Evolutionary conservation across 1,139 yeast genomes (phyloP), one percentile per base, ranked within the genome.

Genomic region (Hyphopichia burtonii): DNA sequence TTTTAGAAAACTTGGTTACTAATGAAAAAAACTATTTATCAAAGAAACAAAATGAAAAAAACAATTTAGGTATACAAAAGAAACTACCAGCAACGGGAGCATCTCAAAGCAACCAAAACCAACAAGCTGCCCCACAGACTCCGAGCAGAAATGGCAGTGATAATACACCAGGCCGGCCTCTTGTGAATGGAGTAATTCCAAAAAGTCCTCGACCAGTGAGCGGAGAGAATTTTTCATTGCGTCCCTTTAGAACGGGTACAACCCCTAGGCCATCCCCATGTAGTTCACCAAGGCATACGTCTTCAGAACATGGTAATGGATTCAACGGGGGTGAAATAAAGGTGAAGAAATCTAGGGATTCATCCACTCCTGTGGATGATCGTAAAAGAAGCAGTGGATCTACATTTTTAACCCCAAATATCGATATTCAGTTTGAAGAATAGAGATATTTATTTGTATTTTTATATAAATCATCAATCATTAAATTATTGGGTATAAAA

Each of bases 241-340:
- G 78, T 38, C 78, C 78, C 5, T 73, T 73, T 48, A 60, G 70
- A 41, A 73, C 78, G 0, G 65, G 61, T 27, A 56, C 63, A 1
- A 71, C 76, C 0, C 77, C 78, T 9, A 53, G 58, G 19, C 74
- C 76, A 1, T 67, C 76, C 0, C 78, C 77, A 0, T 53, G 57
- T 20, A 51, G 58, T 2, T 70, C 76, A 1, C 77, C 78, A 2
- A 54, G 58, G 27, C 65, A 60, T 41, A 49, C 59, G 5, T 42
- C 49, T 9, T 12, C 44, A 12, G 51, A 47, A 14, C 31, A 34
- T 8, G 16, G 16, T 10, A n/a, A 2, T 19, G 34, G 11, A 4
- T 33, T 19, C 14, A 25, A 15, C 16, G 37, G 17, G 12, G 27
- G 25, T 19, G 44, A 44, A 23, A 16, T 39, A 10, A 42, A 37